Evolutionary conservation across 1,284 basidiomycete species (phyloP).

Genomic region (Filobasidium uniguttulatum): DNA sequence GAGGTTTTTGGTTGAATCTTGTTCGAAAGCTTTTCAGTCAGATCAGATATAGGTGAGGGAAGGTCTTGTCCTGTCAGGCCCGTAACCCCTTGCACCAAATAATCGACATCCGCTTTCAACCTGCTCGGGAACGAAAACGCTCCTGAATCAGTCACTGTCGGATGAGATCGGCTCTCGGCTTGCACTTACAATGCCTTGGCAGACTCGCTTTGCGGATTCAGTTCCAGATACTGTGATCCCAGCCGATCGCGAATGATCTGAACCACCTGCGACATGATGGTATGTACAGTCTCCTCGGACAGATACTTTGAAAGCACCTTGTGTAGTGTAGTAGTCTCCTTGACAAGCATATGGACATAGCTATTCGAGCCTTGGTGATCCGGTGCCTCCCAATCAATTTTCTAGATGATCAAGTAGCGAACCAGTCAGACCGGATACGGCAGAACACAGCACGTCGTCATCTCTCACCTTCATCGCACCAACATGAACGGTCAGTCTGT

Average conservation of each 20-base stretch:
- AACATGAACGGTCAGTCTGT: slow-evolving; percentile 72
- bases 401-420: slow-evolving; percentile 36
- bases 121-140: slow-evolving; percentile 43
- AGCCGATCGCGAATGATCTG: slow-evolving; percentile 78
- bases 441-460: too few relatives aligned
- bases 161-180: not conserved
- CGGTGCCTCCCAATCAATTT: slow-evolving; percentile 59
- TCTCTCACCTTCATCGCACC: slow-evolving; percentile 30
- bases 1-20: too few relatives aligned
- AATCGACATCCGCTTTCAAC: slow-evolving; percentile 60
- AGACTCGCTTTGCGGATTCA: slow-evolving; percentile 63
- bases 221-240: slow-evolving; percentile 63
- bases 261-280: slow-evolving; percentile 83
- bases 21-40: too few relatives aligned
- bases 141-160: slow-evolving; percentile 12
- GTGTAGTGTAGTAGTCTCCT: slow-evolving; percentile 90
- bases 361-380: slow-evolving; percentile 42
- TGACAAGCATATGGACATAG: slow-evolving; percentile 83
- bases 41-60: slow-evolving; percentile 50
- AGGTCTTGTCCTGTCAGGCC: slow-evolving; percentile 48
- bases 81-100: slow-evolving; percentile 57
- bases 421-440: not conserved
- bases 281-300: slow-evolving; percentile 57
- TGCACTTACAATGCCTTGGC: slow-evolving; percentile 61
- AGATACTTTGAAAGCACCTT: slow-evolving; percentile 91